Conservation (phyloP, 345 rosid species). For the Boechera divaricarpa region DNA sequence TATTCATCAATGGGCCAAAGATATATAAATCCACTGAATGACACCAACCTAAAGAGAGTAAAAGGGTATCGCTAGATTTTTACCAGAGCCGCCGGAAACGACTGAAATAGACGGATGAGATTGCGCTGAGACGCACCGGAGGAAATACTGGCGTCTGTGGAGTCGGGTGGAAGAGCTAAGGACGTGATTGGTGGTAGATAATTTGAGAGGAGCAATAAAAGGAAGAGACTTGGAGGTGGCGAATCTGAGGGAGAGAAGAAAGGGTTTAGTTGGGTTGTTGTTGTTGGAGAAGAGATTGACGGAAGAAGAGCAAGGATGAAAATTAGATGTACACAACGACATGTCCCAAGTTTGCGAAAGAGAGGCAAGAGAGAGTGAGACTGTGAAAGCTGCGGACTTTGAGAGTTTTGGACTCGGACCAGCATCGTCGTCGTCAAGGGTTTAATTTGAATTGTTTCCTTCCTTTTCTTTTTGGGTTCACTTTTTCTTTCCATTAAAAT, state of each 20-base stretch:
- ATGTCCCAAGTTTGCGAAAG: slow-evolving; percentile 32
- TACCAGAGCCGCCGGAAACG: slow-evolving; percentile 43
- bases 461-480: neutral
- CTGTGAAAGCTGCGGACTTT: neutral
- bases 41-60: neutral
- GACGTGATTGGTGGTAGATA: slow-evolving; percentile 31
- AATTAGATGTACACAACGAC: slow-evolving; percentile 33
- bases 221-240: slow-evolving; percentile 40
- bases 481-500: too few species aligned
- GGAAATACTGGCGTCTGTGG: slow-evolving; percentile 27
- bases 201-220: slow-evolving; percentile 39
- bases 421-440: slow-evolving; percentile 21
- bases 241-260: slow-evolving; percentile 38
- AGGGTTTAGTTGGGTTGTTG: slow-evolving; percentile 35
- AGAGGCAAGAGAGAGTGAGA: slow-evolving; percentile 29
- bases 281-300: slow-evolving; percentile 40
- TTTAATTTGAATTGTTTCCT: neutral
- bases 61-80: neutral
- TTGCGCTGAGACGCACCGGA: slow-evolving; percentile 42
- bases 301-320: slow-evolving; percentile 33
- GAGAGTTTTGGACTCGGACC: slow-evolving; percentile 23
- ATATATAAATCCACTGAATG: neutral
- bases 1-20: neutral
- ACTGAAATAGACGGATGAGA: slow-evolving; percentile 42
- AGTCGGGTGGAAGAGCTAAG: slow-evolving; percentile 27